Conservation (phyloP, 1,284 basidiomycete species). For the Trichosporon coremiiforme region DNA sequence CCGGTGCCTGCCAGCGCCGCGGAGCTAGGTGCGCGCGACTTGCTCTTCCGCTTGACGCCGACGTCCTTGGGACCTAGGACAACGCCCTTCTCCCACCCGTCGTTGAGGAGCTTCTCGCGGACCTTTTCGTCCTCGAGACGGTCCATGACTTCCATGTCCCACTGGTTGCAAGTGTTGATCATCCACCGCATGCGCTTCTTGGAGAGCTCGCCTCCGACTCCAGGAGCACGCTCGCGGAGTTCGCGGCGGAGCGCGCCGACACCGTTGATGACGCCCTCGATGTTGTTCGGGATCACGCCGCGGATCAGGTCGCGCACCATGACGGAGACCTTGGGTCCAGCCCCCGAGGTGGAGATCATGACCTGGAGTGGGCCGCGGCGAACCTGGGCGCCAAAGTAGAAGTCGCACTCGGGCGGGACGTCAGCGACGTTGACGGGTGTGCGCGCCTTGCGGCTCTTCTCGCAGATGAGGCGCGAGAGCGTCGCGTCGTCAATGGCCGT, state of each 20-base stretch:
- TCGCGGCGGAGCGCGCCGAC: conserved; percentile 64
- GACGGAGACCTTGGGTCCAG: conserved; percentile 84
- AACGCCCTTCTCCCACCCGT: conserved; percentile 55
- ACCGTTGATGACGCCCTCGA: conserved; percentile 77
- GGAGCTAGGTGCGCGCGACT: not conserved
- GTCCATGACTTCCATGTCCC: conserved; percentile 57
- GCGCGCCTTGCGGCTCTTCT: conserved; percentile 67
- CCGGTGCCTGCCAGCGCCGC: not conserved
- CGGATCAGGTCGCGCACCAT: conserved; percentile 76
- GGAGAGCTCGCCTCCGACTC: conserved; percentile 60
- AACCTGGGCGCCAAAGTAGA: conserved; percentile 96
- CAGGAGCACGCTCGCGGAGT: conserved; percentile 58
- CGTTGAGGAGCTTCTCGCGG: conserved; percentile 45
- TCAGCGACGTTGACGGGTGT: conserved; percentile 96
- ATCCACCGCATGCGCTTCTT: conserved; percentile 88
- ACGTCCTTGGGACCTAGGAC: conserved; percentile 47
- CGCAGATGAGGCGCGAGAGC: conserved; percentile 69
- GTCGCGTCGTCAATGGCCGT: conserved; percentile 89
- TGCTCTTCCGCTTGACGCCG: conserved; percentile 20
- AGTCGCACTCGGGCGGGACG: conserved; percentile 92
- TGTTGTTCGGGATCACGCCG: conserved; percentile 68
- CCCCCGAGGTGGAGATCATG: conserved; percentile 94
- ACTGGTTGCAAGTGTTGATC: conserved; percentile 81
- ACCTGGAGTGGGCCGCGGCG: conserved; percentile 88
- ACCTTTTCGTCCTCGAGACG: conserved; percentile 47